These are phyloP conservation scores for Gyromitra esculenta DNA, from an alignment of 2,329 filamentous ascomycete genomes.

Conservation along the genomic window DNA sequence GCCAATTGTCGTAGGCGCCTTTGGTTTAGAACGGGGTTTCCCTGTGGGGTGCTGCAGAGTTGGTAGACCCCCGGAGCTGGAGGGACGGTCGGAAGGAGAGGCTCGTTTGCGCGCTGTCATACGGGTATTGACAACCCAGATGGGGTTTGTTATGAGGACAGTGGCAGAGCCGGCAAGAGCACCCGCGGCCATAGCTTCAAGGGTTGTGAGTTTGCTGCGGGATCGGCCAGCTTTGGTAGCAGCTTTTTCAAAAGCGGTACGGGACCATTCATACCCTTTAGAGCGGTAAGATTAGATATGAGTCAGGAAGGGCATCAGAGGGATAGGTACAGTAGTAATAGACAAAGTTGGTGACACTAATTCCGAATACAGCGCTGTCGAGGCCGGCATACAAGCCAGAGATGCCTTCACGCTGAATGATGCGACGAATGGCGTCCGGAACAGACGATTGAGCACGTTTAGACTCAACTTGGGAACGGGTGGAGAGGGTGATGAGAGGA, in stretches of 20 bases:
- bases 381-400: slow-evolving; percentile 90
- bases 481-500: slow-evolving; percentile 95
- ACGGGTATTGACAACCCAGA: slow-evolving; percentile 98
- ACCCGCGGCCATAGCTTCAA: slow-evolving; percentile 94
- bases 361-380: slow-evolving; percentile 93
- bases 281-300: not conserved
- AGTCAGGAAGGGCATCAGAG: not conserved
- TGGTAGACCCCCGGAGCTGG: slow-evolving; percentile 58
- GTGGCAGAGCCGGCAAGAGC: slow-evolving; percentile 90
- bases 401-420: slow-evolving; percentile 90
- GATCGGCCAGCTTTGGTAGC: slow-evolving; percentile 77
- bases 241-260: slow-evolving; percentile 82
- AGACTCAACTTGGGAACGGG: slow-evolving; percentile 96
- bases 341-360: slow-evolving; percentile 98
- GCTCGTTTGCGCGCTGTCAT: slow-evolving; percentile 88
- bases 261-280: slow-evolving; percentile 91
- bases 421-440: slow-evolving; percentile 81
- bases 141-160: slow-evolving; percentile 95
- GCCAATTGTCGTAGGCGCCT: slow-evolving; percentile 76
- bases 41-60: slow-evolving; percentile 59
- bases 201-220: slow-evolving; percentile 81
- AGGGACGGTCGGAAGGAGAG: slow-evolving; percentile 60
- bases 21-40: slow-evolving; percentile 62
- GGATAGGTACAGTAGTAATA: slow-evolving; percentile 85
- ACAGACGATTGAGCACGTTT: slow-evolving; percentile 88